Evolutionary conservation across 2,329 filamentous ascomycete genomes (phyloP).

Genomic region (Botrytis deweyae): DNA sequence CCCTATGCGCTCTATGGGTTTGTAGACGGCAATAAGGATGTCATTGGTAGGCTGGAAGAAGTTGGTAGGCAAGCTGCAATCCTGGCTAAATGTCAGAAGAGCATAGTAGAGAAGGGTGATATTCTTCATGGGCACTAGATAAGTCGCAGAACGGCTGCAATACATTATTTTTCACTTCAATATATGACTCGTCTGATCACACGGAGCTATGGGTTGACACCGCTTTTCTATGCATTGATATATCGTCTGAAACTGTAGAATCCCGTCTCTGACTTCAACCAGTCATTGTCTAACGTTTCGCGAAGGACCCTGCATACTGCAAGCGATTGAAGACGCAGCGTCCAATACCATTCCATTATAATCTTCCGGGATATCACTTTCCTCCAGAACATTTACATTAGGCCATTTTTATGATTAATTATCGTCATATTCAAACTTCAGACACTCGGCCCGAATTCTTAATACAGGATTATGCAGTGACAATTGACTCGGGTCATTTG

Average conservation of each 20-base stretch:
- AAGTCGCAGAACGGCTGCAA: neutral
- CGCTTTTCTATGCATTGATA: slow-evolving; percentile 3
- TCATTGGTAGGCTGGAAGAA: slow-evolving; percentile 73
- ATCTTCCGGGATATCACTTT: neutral
- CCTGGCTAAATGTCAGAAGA: slow-evolving; percentile 69
- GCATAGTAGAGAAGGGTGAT: slow-evolving; percentile 38
- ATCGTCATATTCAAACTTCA: neutral
- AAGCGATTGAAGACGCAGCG: neutral
- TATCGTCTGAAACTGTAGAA: neutral
- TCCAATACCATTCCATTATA: neutral
- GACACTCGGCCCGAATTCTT: slow-evolving; percentile 5
- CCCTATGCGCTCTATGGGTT: slow-evolving; percentile 87
- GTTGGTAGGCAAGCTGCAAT: slow-evolving; percentile 78
- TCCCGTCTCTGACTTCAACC: neutral
- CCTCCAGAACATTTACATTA: neutral
- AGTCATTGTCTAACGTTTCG: neutral
- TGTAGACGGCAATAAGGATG: slow-evolving; percentile 76
- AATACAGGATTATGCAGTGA: slow-evolving; percentile 1
- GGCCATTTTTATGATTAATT: neutral
- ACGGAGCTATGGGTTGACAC: neutral
- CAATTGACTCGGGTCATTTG: neutral
- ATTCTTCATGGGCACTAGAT: slow-evolving; percentile 29
- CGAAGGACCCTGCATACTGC: slow-evolving; percentile 1
- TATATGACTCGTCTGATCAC: neutral
- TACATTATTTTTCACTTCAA: neutral